A percentile compares a stretch with the other conserved stretches of the same genome.
Conservation (phyloP, 352 stramenopile genomes). For the Phytophthora vignae region DNA sequence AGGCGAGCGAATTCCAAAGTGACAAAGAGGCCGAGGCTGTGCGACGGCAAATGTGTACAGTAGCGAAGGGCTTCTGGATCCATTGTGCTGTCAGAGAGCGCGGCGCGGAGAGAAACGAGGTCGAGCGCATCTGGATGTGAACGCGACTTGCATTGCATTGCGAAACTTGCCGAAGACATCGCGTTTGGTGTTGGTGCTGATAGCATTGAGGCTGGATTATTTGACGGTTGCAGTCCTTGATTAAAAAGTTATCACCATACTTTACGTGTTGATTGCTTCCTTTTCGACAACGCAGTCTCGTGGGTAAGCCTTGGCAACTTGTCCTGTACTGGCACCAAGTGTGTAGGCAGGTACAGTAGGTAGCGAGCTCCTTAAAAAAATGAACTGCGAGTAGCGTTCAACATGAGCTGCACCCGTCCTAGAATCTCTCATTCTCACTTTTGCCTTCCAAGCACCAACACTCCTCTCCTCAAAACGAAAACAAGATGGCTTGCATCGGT, state of each 20-base stretch:
- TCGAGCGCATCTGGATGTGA: background rate
- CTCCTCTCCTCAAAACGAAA: too few relatives aligned
- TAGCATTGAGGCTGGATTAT: slow-evolving; percentile 8
- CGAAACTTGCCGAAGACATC: background rate
- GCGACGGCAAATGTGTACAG: background rate
- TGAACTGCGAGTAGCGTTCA: background rate
- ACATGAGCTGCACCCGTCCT: background rate
- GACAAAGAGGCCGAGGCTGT: background rate
- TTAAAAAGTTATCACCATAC: slow-evolving; percentile 21
- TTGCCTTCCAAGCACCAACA: slow-evolving; percentile 18
- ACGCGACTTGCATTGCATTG: background rate
- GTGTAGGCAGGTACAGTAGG: background rate
- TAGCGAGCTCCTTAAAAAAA: background rate
- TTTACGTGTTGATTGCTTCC: slow-evolving; percentile 23
- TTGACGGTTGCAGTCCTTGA: slow-evolving; percentile 1
- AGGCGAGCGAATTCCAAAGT: background rate
- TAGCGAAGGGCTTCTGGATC: background rate
- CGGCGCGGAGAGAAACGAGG: background rate
- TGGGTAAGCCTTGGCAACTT: slow-evolving; percentile 11
- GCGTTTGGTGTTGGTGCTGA: background rate
- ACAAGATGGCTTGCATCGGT: slow-evolving; percentile 22
- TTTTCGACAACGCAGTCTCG: background rate
- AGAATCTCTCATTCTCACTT: slow-evolving; percentile 20
- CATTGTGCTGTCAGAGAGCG: background rate
- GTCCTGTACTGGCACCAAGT: background rate